Conservation (phyloP, 495 filamentous ascomycete species). For the Aspergillus wentii region DNA sequence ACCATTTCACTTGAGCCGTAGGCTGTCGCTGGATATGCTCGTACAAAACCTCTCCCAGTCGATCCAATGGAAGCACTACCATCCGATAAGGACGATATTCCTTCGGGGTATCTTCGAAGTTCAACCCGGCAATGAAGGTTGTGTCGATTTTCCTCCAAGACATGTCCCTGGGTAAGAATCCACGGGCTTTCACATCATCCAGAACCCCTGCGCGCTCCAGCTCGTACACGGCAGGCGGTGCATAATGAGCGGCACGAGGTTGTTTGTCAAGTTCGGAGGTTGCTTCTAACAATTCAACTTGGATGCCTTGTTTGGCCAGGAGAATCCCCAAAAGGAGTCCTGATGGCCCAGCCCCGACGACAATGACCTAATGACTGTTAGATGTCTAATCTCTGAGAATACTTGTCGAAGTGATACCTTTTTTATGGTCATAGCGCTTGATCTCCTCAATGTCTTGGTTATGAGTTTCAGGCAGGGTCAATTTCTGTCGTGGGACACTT, state of each 20-base stretch:
- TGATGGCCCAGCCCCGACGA: slow-evolving; percentile 54
- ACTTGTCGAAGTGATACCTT: too few relatives aligned
- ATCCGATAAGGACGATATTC: slow-evolving; percentile 34
- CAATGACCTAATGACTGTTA: slow-evolving; percentile 35
- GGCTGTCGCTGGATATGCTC: slow-evolving; percentile 40
- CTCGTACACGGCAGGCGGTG: slow-evolving; percentile 45
- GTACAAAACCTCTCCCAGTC: slow-evolving; percentile 41
- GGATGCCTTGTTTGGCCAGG: slow-evolving; percentile 48
- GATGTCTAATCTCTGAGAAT: slow-evolving; percentile 10
- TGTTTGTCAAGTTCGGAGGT: slow-evolving; percentile 45
- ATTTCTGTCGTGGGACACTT: too few relatives aligned
- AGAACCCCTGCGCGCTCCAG: slow-evolving; percentile 51
- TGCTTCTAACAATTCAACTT: slow-evolving; percentile 48
- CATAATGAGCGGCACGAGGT: slow-evolving; percentile 53
- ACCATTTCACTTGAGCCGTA: slow-evolving; percentile 38
- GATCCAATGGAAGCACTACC: slow-evolving; percentile 43
- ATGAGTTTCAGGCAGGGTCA: too few relatives aligned
- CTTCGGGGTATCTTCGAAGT: slow-evolving; percentile 22
- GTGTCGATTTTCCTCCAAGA: slow-evolving; percentile 47
- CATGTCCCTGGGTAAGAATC: slow-evolving; percentile 46
- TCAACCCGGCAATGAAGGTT: slow-evolving; percentile 27
- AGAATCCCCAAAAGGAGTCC: slow-evolving; percentile 52
- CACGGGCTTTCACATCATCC: slow-evolving; percentile 43
- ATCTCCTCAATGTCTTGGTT: too few relatives aligned
- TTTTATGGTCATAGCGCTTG: too few relatives aligned